Conservation (phyloP, 2,329 filamentous ascomycete species). For the Fusarium bactridioides region DNA sequence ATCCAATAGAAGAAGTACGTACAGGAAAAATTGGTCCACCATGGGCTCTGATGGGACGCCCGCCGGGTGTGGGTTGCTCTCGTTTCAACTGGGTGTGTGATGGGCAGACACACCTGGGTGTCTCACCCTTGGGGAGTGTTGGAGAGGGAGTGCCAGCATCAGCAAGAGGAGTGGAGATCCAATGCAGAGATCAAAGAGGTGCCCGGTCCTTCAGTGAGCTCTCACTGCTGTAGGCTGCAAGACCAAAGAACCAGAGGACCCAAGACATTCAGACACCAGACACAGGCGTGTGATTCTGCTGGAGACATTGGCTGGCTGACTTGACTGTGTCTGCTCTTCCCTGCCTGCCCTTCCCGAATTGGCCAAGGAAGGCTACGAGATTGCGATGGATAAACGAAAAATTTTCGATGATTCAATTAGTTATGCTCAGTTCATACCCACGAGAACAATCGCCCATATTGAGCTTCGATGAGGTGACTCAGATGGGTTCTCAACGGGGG, state of each 20-base stretch:
- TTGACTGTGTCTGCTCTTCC: constrained; percentile 20
- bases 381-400: constrained; percentile 30
- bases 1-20: constrained; percentile 31
- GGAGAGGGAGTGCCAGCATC: constrained; percentile 23
- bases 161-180: constrained; percentile 13
- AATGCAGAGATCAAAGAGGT: constrained; percentile 19
- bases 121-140: constrained; percentile 22
- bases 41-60: constrained; percentile 26
- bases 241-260: constrained; percentile 8
- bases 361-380: constrained; percentile 21
- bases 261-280: constrained; percentile 39
- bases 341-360: constrained; percentile 4
- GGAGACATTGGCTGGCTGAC: constrained; percentile 23
- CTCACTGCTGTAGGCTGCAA: background rate
- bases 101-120: constrained; percentile 20
- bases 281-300: constrained; percentile 39
- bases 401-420: constrained; percentile 20
- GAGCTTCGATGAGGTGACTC: constrained; percentile 41
- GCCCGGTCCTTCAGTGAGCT: constrained; percentile 15
- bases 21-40: constrained; percentile 21
- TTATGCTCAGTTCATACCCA: constrained; percentile 29
- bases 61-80: constrained; percentile 26
- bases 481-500: constrained; percentile 28
- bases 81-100: constrained; percentile 28
- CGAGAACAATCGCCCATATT: constrained; percentile 32